phyloP scores from a whole-genome alignment of 2,329 filamentous ascomycete species.

The Colletotrichum orchidophilum region DNA sequence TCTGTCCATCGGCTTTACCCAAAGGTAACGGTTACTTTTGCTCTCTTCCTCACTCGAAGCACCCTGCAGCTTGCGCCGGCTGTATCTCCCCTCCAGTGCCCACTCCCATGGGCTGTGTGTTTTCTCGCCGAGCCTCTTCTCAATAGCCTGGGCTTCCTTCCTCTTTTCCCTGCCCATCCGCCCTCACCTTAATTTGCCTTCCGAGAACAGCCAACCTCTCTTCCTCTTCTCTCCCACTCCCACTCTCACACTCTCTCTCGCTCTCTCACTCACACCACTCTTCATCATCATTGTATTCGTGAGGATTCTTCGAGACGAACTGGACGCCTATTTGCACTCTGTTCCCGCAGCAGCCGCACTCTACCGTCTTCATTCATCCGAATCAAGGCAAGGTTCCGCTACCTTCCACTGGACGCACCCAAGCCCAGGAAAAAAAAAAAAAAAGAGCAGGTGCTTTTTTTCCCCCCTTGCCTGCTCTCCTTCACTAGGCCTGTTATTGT shows the following conservation, averaged over 20 bases:
- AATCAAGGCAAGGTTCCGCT: slow-evolving; percentile 22
- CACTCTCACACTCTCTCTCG: not conserved
- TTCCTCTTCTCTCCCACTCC: not conserved
- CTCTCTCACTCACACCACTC: not conserved
- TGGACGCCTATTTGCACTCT: not conserved
- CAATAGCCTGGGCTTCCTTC: slow-evolving; percentile 7
- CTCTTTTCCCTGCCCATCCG: slow-evolving; percentile 12
- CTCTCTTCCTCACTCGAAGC: slow-evolving; percentile 8
- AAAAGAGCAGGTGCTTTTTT: slow-evolving; percentile 21
- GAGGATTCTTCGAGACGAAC: slow-evolving; percentile 6
- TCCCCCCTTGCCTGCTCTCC: not conserved
- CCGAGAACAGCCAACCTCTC: not conserved
- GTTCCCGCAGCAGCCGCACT: not conserved
- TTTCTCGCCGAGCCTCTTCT: slow-evolving; percentile 26
- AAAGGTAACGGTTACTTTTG: not conserved
- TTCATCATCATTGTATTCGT: slow-evolving; percentile 18
- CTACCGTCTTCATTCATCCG: not conserved
- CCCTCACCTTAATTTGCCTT: slow-evolving; percentile 11
- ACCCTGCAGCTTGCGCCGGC: slow-evolving; percentile 8
- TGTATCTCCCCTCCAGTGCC: slow-evolving; percentile 21
- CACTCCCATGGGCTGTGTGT: slow-evolving; percentile 28
- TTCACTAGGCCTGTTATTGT: slow-evolving; percentile 34
- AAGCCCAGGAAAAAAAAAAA: slow-evolving; percentile 16
- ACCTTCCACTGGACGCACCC: slow-evolving; percentile 4
- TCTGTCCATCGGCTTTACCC: not conserved